Evolutionary conservation across 768 basidiomycete genomes (phyloP).

Genomic region (Neoboletus subvelutipes): DNA sequence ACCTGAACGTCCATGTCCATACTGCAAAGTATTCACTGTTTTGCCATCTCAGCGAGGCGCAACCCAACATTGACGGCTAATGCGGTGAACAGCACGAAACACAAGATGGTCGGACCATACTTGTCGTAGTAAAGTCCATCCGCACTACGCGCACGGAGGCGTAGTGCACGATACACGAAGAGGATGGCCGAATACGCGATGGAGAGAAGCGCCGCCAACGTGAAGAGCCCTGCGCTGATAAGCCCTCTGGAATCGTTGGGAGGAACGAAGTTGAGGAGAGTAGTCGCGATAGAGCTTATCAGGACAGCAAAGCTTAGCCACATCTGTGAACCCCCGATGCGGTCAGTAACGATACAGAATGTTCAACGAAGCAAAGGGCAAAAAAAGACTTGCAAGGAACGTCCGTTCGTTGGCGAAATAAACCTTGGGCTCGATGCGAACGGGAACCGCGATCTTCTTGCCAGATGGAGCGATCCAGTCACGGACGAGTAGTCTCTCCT

Average conservation of each 20-base stretch:
- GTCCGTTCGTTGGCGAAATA: conserved; percentile 96
- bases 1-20: not conserved
- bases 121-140: conserved; percentile 88
- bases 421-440: conserved; percentile 97
- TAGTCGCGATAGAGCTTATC: conserved; percentile 86
- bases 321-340: conserved; percentile 49
- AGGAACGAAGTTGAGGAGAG: conserved; percentile 81
- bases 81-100: conserved; percentile 64
- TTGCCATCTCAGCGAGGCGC: conserved; percentile 54
- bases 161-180: conserved; percentile 72
- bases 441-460: conserved; percentile 88
- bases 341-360: not conserved
- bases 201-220: conserved; percentile 81
- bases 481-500: conserved; percentile 60
- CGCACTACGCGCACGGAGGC: conserved; percentile 67
- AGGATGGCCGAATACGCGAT: conserved; percentile 85
- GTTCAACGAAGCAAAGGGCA: not conserved
- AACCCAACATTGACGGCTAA: conserved; percentile 75
- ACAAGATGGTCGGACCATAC: conserved; percentile 79
- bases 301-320: conserved; percentile 89
- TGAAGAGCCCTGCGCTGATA: conserved; percentile 86
- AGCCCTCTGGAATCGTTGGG: conserved; percentile 73
- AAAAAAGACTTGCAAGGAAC: conserved; percentile 66
- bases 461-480: conserved; percentile 80
- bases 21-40: not conserved